These are phyloP conservation scores for Aquilaria malaccensis DNA, from an alignment of 345 rosid species.

Conservation along the genomic window DNA sequence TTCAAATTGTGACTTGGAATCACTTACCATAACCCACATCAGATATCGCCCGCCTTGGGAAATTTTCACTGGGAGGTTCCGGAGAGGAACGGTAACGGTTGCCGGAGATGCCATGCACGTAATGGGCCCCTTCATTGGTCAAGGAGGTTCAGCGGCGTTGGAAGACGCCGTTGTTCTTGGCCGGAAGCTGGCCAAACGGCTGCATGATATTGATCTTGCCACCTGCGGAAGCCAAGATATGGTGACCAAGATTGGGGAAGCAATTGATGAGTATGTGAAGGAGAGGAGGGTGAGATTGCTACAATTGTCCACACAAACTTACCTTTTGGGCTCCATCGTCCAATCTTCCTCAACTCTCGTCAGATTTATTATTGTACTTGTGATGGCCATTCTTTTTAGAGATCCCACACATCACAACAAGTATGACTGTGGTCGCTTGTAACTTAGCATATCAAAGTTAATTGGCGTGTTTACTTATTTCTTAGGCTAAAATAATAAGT, in stretches of 20 bases:
- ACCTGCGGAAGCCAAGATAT: not conserved
- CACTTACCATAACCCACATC: slow-evolving; percentile 27
- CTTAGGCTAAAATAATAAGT: too few species aligned
- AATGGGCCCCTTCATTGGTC: slow-evolving; percentile 48
- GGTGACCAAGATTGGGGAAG: slow-evolving; percentile 19
- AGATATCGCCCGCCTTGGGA: slow-evolving; percentile 41
- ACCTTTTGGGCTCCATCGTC: slow-evolving; percentile 22
- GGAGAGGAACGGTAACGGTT: slow-evolving; percentile 38
- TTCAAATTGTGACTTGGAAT: slow-evolving; percentile 20
- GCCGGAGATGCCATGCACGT: slow-evolving; percentile 50
- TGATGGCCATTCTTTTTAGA: slow-evolving; percentile 25
- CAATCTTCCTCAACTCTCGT: slow-evolving; percentile 18
- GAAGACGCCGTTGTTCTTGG: slow-evolving; percentile 53
- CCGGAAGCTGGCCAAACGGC: slow-evolving; percentile 29
- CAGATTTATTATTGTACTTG: slow-evolving; percentile 14
- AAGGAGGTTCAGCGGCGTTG: slow-evolving; percentile 39
- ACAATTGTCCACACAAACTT: slow-evolving; percentile 32
- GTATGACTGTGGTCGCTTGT: slow-evolving; percentile 32
- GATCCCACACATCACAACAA: slow-evolving; percentile 22
- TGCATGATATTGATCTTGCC: not conserved
- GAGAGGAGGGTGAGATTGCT: slow-evolving; percentile 35
- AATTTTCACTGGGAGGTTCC: slow-evolving; percentile 23
- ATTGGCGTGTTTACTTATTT: too few species aligned
- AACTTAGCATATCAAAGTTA: not conserved
- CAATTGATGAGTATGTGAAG: slow-evolving; percentile 10